Evolutionary conservation across 768 basidiomycete genomes (phyloP).

Genomic region (Cystoderma amianthinum): DNA sequence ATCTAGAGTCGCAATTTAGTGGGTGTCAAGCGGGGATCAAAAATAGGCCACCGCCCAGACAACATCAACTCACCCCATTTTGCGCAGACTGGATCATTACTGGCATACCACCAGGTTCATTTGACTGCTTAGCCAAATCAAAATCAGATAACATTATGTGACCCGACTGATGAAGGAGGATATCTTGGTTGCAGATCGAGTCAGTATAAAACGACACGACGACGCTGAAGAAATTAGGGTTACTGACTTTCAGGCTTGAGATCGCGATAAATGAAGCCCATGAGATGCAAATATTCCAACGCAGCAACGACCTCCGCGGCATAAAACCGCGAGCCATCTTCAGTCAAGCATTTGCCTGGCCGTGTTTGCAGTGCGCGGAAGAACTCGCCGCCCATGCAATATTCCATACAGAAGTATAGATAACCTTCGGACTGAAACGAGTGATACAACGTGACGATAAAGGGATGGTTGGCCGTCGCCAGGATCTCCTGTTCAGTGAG

Average conservation of each 20-base stretch:
- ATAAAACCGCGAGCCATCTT: conserved; percentile 95
- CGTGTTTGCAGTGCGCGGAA: conserved; percentile 95
- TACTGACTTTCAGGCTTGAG: conserved; percentile 96
- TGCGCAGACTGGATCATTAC: conserved; percentile 83
- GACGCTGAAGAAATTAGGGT: conserved; percentile 6
- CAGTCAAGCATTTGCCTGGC: conserved; percentile 93
- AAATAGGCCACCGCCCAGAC: conserved; percentile 1
- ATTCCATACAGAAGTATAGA: conserved; percentile 99
- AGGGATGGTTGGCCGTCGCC: conserved; percentile 97
- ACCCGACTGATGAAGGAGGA: conserved; percentile 93
- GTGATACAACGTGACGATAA: conserved; percentile 98
- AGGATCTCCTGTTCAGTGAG: conserved; percentile 98
- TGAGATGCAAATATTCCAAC: conserved; percentile 96
- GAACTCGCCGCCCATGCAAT: conserved; percentile 99
- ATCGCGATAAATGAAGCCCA: conserved; percentile 99
- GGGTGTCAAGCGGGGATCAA: background rate
- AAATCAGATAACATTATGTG: conserved; percentile 99
- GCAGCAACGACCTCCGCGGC: conserved; percentile 98
- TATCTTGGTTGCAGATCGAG: conserved; percentile 52
- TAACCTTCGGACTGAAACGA: conserved; percentile 98
- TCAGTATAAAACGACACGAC: background rate
- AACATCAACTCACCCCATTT: conserved; percentile 65
- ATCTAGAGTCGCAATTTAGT: conserved; percentile 37
- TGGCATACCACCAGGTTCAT: conserved; percentile 77
- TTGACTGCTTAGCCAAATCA: conserved; percentile 95